Evolutionary conservation across 2,329 filamentous ascomycete genomes (phyloP).

Genomic region (Bipolaris gigantea): DNA sequence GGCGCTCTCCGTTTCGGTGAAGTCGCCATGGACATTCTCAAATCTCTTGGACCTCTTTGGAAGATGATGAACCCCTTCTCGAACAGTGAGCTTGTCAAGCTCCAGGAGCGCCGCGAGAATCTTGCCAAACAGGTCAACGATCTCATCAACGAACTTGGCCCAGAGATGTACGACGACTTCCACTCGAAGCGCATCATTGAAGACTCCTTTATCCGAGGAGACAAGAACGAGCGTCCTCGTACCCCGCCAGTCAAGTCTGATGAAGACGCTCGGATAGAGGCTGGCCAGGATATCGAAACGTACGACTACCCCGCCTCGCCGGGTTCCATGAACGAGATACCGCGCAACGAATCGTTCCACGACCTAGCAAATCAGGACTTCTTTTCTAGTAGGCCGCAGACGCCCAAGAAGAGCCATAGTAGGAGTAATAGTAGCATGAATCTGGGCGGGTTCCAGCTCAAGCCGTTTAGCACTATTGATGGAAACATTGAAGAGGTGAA

Average conservation of each 20-base stretch:
- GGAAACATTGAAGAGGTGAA: constrained; percentile 80
- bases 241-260: constrained; percentile 30
- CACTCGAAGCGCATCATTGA: constrained; percentile 45
- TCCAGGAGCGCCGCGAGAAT: constrained; percentile 71
- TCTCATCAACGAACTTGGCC: constrained; percentile 91
- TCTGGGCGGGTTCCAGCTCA: constrained; percentile 65
- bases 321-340: constrained; percentile 44
- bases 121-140: constrained; percentile 83
- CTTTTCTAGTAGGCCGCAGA: constrained; percentile 87
- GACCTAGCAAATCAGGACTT: constrained; percentile 86
- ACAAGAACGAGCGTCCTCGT: constrained; percentile 18
- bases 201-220: constrained; percentile 34
- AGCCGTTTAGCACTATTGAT: constrained; percentile 68
- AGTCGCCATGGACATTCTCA: constrained; percentile 98
- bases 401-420: constrained; percentile 71
- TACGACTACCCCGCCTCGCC: constrained; percentile 35
- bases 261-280: constrained; percentile 20
- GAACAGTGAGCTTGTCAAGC: constrained; percentile 77
- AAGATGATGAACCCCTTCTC: constrained; percentile 83
- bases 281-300: constrained; percentile 22
- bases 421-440: constrained; percentile 61
- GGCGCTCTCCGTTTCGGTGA: constrained; percentile 93
- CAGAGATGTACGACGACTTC: constrained; percentile 94
- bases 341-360: constrained; percentile 90
- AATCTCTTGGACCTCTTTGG: constrained; percentile 85